Evolutionary conservation across 495 filamentous ascomycete species (phyloP).

Genomic region (Podospora fimiseda): DNA sequence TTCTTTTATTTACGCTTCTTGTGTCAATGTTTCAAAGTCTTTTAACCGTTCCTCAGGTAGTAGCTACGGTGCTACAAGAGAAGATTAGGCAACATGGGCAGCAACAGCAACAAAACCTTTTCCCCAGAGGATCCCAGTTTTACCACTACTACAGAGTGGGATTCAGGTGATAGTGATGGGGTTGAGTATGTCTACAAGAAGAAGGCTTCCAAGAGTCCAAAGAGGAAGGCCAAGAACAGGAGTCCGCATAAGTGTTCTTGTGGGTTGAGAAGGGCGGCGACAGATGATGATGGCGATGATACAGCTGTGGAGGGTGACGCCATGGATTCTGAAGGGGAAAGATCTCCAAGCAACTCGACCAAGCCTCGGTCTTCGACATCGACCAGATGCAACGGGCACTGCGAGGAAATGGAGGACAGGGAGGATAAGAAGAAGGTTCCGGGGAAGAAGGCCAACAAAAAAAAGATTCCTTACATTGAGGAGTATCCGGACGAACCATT

Average conservation of each 20-base stretch:
- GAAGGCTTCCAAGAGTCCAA: slow-evolving; percentile 9
- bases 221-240: slow-evolving; percentile 2
- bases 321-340: slow-evolving; percentile 12
- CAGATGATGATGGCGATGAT: slow-evolving; percentile 11
- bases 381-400: not conserved
- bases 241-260: not conserved
- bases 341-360: not conserved
- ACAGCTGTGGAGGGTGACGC: slow-evolving; percentile 13
- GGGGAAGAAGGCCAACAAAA: slow-evolving; percentile 6
- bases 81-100: slow-evolving; percentile 19
- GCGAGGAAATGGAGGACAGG: slow-evolving; percentile 6
- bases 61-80: slow-evolving; percentile 13
- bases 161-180: slow-evolving; percentile 24
- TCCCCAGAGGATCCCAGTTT: slow-evolving; percentile 7
- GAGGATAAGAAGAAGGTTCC: not conserved
- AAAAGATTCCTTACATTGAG: slow-evolving; percentile 24
- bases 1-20: not conserved
- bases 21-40: slow-evolving; percentile 12
- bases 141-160: slow-evolving; percentile 25
- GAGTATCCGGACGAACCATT: slow-evolving; percentile 22
- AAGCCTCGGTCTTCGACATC: not conserved
- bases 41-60: slow-evolving; percentile 11
- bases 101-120: slow-evolving; percentile 6
- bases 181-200: slow-evolving; percentile 22
- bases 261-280: not conserved